Evolutionary conservation across 140 eudicot species (phyloP).

Genomic region (Cichorium intybus): DNA sequence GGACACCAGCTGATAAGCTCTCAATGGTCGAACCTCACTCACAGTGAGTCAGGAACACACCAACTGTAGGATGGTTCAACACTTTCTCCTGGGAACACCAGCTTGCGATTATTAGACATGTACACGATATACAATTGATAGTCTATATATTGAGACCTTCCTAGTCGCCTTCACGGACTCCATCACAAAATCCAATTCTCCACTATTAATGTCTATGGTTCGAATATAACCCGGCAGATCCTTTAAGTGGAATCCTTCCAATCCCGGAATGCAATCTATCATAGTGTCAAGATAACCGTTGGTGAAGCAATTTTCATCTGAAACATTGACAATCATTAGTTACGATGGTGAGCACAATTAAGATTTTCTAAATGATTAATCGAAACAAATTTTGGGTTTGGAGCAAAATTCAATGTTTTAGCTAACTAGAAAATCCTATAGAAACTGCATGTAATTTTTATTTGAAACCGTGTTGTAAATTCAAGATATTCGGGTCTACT

Average conservation of each 20-base stretch:
- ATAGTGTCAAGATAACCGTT: neutral
- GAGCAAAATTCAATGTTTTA: too few relatives aligned
- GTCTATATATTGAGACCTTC: neutral
- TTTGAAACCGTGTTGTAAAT: too few relatives aligned
- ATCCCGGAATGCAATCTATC: neutral
- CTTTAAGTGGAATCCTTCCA: neutral
- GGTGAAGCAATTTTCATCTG: neutral
- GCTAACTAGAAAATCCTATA: too few relatives aligned
- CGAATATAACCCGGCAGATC: neutral
- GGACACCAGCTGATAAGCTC: constrained; percentile 18
- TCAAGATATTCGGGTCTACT: too few relatives aligned
- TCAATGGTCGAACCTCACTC: constrained; percentile 22
- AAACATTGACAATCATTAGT: too few relatives aligned
- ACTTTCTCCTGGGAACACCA: constrained; percentile 21
- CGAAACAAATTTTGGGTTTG: too few relatives aligned
- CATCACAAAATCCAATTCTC: neutral
- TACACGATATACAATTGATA: too few relatives aligned
- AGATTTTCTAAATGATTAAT: too few relatives aligned
- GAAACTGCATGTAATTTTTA: too few relatives aligned
- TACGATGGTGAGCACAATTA: too few relatives aligned
- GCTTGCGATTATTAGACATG: constrained; percentile 13
- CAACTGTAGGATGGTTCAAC: constrained; percentile 5
- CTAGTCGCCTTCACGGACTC: neutral
- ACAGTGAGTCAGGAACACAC: constrained; percentile 17
- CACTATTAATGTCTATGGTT: neutral